Conservation (phyloP, 2,329 filamentous ascomycete species). For the Neonectria coccinea region DNA sequence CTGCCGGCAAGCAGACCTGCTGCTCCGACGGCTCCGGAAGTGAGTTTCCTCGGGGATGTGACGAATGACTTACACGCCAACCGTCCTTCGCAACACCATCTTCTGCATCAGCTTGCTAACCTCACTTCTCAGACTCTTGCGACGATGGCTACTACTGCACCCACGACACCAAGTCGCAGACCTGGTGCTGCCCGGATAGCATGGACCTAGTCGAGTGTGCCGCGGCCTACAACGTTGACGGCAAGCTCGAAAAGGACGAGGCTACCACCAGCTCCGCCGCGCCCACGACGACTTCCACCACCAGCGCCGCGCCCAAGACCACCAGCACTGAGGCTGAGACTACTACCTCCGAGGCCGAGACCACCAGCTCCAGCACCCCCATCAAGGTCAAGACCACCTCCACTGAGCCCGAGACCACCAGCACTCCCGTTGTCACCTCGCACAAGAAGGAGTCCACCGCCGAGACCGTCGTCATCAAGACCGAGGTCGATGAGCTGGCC, state of each 20-base stretch:
- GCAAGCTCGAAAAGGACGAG: slow-evolving; percentile 56
- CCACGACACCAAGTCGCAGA: slow-evolving; percentile 61
- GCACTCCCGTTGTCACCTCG: slow-evolving; percentile 44
- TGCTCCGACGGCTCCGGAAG: slow-evolving; percentile 68
- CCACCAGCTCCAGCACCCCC: slow-evolving; percentile 42
- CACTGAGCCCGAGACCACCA: slow-evolving; percentile 42
- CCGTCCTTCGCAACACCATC: background rate
- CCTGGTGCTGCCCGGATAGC: slow-evolving; percentile 71
- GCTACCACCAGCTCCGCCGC: slow-evolving; percentile 48
- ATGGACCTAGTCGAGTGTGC: slow-evolving; percentile 68
- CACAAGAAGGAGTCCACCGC: slow-evolving; percentile 47
- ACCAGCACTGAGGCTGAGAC: slow-evolving; percentile 26
- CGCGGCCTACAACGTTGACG: slow-evolving; percentile 61
- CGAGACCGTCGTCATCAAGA: slow-evolving; percentile 32
- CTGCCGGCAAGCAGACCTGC: slow-evolving; percentile 63
- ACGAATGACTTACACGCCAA: background rate
- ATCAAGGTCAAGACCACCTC: slow-evolving; percentile 42
- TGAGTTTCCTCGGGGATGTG: slow-evolving; percentile 50
- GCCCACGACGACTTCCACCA: slow-evolving; percentile 43
- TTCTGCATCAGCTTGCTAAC: slow-evolving; percentile 27
- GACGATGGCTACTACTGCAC: slow-evolving; percentile 72
- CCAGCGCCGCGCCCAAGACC: slow-evolving; percentile 34
- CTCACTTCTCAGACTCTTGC: slow-evolving; percentile 64
- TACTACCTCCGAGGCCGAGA: slow-evolving; percentile 42
- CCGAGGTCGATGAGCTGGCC: slow-evolving; percentile 40